A percentile compares a stretch with the other conserved stretches of the same genome.
Evolutionary conservation across 805 yeast species (phyloP).

Genomic region (Starmerella scarabaei): DNA sequence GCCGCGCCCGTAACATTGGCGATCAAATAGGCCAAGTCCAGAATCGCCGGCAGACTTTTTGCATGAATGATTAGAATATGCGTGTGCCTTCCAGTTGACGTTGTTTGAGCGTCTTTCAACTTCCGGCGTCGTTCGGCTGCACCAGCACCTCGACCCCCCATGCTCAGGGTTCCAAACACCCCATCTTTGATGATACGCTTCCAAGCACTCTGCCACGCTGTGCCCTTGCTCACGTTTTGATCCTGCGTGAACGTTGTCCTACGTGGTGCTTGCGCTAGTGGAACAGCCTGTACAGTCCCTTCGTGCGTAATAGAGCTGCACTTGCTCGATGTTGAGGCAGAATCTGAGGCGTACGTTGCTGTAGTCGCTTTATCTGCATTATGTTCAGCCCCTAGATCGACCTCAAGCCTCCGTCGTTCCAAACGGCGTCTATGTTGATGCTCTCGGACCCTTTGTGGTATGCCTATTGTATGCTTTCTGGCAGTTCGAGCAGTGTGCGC

Average conservation of each 20-base stretch:
- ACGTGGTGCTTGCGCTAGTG: no score
- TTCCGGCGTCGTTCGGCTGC: no score
- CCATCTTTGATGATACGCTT: background rate
- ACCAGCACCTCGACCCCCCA: no score
- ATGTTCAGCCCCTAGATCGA: no score
- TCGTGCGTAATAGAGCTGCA: background rate
- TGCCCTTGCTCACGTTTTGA: background rate
- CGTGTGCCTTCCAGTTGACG: background rate
- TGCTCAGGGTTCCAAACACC: background rate
- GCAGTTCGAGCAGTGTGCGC: background rate
- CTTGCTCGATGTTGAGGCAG: background rate
- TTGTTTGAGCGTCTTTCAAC: background rate
- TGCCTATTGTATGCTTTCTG: no score
- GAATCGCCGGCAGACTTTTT: constrained; percentile 5
- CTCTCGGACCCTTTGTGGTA: no score
- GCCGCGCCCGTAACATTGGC: constrained; percentile 7
- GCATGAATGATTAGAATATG: constrained; percentile 11
- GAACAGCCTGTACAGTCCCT: background rate
- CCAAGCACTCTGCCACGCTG: background rate
- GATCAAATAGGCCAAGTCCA: constrained; percentile 12
- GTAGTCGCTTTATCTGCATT: background rate
- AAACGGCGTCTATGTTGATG: no score
- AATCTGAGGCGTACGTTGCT: background rate
- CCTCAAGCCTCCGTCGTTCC: no score
- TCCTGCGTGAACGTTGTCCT: no score